These are phyloP conservation scores for Penicillium cosmopolitanum DNA, from an alignment of 495 filamentous ascomycete species.

Conservation along the genomic window DNA sequence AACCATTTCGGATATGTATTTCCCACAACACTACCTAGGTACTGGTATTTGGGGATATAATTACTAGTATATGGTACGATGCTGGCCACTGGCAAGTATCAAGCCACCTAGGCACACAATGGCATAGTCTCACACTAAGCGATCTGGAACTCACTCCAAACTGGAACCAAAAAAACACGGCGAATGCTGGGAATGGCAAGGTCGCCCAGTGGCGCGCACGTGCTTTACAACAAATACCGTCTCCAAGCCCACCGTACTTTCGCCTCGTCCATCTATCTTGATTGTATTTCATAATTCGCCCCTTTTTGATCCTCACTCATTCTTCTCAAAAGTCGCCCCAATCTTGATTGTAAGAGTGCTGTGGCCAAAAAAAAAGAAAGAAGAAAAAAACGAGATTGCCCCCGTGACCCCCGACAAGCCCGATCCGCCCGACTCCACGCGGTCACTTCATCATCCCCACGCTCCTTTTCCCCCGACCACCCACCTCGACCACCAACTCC, in stretches of 20 bases:
- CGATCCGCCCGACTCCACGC: conserved; percentile 34
- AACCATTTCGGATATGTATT: too few relatives aligned
- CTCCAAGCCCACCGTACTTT: not conserved
- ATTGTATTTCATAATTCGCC: not conserved
- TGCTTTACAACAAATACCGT: not conserved
- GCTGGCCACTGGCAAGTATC: too few relatives aligned
- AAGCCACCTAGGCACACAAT: too few relatives aligned
- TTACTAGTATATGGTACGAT: too few relatives aligned
- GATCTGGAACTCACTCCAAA: too few relatives aligned
- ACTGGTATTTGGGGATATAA: too few relatives aligned
- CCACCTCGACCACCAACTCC: conserved; percentile 12
- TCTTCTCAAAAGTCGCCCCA: not conserved
- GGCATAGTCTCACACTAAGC: too few relatives aligned
- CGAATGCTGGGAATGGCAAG: not conserved
- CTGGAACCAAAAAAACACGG: too few relatives aligned
- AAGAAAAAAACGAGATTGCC: conserved; percentile 14
- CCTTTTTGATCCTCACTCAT: not conserved
- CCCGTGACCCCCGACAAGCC: conserved; percentile 37
- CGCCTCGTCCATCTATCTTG: not conserved
- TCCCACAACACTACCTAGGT: too few relatives aligned
- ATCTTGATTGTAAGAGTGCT: not conserved
- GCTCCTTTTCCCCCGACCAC: conserved; percentile 29
- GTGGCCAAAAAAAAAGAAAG: not conserved
- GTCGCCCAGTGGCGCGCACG: conserved; percentile 2
- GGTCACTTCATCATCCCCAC: conserved; percentile 37